Base-by-base conservation (phyloP, 352 stramenopile species). In the Phytophthora cactorum region DNA sequence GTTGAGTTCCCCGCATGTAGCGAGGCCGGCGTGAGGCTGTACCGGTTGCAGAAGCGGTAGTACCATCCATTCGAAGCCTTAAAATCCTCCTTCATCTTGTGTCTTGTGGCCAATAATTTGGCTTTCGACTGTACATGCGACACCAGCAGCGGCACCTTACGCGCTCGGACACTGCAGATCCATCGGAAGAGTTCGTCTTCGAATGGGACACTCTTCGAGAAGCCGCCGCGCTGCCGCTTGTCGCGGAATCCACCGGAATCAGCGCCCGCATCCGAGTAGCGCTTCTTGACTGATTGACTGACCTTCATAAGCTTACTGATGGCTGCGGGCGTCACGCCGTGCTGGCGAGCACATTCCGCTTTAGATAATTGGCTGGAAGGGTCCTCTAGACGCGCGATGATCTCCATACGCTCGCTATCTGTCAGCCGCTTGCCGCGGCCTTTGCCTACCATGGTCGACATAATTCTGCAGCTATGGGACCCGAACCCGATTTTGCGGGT, bases 231-330 rank as follows among this genome's bases (percentile, higher is more conserved):
- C 68, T 91, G 84, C 28, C 84, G 74, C 54, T 84, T 80, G 63
- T 83, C 79, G 6, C 79, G 77, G 38, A 68, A 45, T 11, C 62
- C 58, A 10, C 69, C 58, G 8, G 63, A 64, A 12, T 79, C 69
- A 1, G 53, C 63, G n/a, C 74, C 77, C 31, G 76, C 82, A 31
- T 84, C 77, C 49, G 79, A 78, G 54, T 90, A 90, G 47, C 84
- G 82, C 61, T 89, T 88, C 52, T 90, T 90, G 61, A 93, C 82
- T 15, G 72, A 77, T 55, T 84, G 66, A 27, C 82, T 82, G 43
- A 84, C 79, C 58, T 93, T 90, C 79, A 89, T 89, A 72, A 93
- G 81, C 66, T 91, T 91, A 54, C 82, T 89, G 75, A 91, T 93
- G 39, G 84, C 84, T 28, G 84, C 83, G 58, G 79, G 83, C 25